phyloP scores from a whole-genome alignment of 2,329 filamentous ascomycete species.

The Cercospora sp. region DNA sequence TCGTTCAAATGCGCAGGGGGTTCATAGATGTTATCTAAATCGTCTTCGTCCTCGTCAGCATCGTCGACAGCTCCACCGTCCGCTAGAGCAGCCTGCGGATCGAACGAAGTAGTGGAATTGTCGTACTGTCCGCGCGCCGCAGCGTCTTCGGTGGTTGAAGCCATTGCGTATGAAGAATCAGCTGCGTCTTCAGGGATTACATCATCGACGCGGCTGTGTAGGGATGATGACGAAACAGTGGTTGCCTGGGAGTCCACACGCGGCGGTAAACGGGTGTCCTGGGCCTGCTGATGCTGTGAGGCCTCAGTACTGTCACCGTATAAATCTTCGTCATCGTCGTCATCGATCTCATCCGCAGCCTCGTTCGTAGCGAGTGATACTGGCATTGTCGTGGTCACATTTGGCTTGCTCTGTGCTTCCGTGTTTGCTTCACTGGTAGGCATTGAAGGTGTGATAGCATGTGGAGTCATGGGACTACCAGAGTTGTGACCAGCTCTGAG shows the following conservation, averaged over 20 bases:
- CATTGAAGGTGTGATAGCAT: not conserved
- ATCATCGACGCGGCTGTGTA: not conserved
- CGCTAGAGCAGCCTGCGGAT: not conserved
- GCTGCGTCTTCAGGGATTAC: conserved; percentile 8
- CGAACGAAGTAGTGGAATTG: not conserved
- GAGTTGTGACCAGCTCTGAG: conserved; percentile 9
- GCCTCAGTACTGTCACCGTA: conserved; percentile 13
- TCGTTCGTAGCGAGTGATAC: not conserved
- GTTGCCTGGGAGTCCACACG: conserved; percentile 9
- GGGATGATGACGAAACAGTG: not conserved
- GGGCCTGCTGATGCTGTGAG: not conserved
- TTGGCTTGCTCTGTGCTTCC: not conserved
- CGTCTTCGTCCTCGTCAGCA: conserved; percentile 13
- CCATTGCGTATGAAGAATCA: not conserved
- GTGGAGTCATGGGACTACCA: conserved; percentile 1
- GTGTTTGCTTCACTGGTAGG: not conserved
- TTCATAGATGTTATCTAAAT: conserved; percentile 17
- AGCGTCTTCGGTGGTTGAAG: not conserved
- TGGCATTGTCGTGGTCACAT: not conserved
- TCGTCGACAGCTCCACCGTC: not conserved
- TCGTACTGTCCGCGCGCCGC: not conserved
- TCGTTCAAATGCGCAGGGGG: not conserved
- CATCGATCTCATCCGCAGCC: conserved; percentile 15
- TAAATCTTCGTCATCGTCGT: conserved; percentile 21
- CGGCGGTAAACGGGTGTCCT: not conserved